Percentiles rank a stretch among this genome's conserved stretches.
These are phyloP conservation scores for Harringtonia aguacate DNA, from an alignment of 2,329 filamentous ascomycete species.

Conservation along the genomic window DNA sequence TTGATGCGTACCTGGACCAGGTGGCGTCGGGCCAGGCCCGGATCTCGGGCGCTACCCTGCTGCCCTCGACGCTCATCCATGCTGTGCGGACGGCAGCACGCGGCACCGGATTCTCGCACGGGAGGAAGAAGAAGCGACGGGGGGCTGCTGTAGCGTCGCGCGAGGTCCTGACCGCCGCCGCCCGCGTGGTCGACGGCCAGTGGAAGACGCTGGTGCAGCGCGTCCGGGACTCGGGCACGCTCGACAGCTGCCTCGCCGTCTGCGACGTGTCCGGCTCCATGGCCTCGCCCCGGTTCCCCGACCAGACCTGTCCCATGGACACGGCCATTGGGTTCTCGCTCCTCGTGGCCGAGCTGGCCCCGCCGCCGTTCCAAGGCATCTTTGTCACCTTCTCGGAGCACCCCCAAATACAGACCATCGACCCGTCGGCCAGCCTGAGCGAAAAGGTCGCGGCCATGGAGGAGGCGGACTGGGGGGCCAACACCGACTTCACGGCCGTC, in stretches of 20 bases:
- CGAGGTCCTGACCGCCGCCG: too few species aligned
- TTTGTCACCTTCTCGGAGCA: slow-evolving; percentile 42
- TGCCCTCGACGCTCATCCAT: slow-evolving; percentile 38
- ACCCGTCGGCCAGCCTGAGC: slow-evolving; percentile 24
- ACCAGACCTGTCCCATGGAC: slow-evolving; percentile 39
- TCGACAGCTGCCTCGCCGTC: slow-evolving; percentile 43
- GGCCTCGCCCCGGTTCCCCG: slow-evolving; percentile 24
- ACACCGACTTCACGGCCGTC: slow-evolving; percentile 42
- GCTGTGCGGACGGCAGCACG: too few species aligned
- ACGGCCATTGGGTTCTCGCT: slow-evolving; percentile 45
- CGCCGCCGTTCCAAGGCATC: slow-evolving; percentile 39
- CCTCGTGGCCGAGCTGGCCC: slow-evolving; percentile 40
- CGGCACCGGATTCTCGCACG: too few species aligned
- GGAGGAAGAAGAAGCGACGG: too few species aligned
- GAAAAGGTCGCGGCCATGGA: slow-evolving; percentile 28
- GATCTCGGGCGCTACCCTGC: slow-evolving; percentile 45
- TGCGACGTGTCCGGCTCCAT: slow-evolving; percentile 50
- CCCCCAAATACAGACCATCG: slow-evolving; percentile 30
- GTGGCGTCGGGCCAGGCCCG: slow-evolving; percentile 35
- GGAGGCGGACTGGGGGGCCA: slow-evolving; percentile 25
- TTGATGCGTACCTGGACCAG: slow-evolving; percentile 35
- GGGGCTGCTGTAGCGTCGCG: too few species aligned
- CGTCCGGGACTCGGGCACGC: slow-evolving; percentile 41
- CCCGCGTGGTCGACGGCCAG: slow-evolving; percentile 34
- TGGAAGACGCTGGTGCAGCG: slow-evolving; percentile 49